These are phyloP conservation scores for Brassica carinata DNA, from an alignment of 345 rosid species.

Conservation along the genomic window DNA sequence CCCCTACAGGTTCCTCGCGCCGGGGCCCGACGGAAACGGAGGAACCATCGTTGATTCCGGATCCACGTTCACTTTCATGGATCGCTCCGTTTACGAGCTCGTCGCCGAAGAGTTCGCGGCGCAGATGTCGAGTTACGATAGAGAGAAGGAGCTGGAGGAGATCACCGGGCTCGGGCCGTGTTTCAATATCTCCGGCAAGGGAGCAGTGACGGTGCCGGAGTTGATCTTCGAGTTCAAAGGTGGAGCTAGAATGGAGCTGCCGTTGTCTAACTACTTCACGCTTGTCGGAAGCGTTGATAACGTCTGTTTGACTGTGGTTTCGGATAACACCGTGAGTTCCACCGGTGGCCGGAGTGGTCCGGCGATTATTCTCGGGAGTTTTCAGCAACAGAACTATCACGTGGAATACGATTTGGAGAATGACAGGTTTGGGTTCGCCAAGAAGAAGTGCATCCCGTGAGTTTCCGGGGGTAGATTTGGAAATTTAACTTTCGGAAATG, in stretches of 20 bases:
- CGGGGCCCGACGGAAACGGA: conserved; percentile 69
- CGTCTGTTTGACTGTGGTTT: conserved; percentile 55
- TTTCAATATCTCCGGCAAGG: conserved; percentile 57
- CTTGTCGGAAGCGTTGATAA: conserved; percentile 38
- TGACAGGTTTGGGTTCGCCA: conserved; percentile 69
- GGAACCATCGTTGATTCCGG: conserved; percentile 94
- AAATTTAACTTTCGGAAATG: neutral
- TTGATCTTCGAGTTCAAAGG: conserved; percentile 71
- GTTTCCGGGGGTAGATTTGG: conserved; percentile 22
- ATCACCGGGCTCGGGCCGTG: conserved; percentile 70
- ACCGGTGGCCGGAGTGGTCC: conserved; percentile 52
- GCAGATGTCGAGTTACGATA: conserved; percentile 62
- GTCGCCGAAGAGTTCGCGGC: conserved; percentile 59
- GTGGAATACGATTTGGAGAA: conserved; percentile 76
- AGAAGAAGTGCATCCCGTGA: conserved; percentile 51
- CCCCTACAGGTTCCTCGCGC: conserved; percentile 59
- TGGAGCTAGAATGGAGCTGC: conserved; percentile 74
- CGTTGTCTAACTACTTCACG: conserved; percentile 61
- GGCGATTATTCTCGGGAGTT: conserved; percentile 77
- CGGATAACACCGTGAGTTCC: conserved; percentile 38
- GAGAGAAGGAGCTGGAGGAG: conserved; percentile 47
- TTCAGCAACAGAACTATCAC: conserved; percentile 78
- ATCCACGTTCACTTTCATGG: conserved; percentile 87
- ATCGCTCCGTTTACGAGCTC: conserved; percentile 52
- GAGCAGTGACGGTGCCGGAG: conserved; percentile 46